Percentiles rank a stretch among this genome's conserved stretches.
These are phyloP conservation scores for Mucor saturninus DNA, from an alignment of 371 early-diverging fungal species.

Conservation along the genomic window DNA sequence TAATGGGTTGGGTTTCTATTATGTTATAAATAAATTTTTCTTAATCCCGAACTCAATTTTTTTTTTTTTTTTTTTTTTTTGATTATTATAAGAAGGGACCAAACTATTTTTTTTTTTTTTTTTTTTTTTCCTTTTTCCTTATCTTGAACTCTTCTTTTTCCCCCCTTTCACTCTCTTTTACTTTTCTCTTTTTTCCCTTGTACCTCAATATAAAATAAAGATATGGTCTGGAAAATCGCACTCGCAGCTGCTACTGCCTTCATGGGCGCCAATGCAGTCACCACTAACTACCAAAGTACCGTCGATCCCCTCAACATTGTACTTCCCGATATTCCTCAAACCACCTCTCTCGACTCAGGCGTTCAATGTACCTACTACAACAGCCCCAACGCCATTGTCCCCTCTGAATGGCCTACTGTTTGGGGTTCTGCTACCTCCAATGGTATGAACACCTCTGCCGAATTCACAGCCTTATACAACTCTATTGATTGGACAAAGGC, in stretches of 20 bases:
- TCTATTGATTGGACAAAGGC: conserved; percentile 48
- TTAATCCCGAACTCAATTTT: not conserved
- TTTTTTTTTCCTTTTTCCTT: conserved; percentile 6
- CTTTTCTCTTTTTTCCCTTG: conserved; percentile 6
- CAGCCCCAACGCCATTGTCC: conserved; percentile 19
- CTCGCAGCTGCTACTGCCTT: conserved; percentile 19
- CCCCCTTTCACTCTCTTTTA: conserved; percentile 6
- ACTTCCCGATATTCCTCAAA: conserved; percentile 44
- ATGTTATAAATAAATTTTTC: conserved; percentile 4
- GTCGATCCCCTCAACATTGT: conserved; percentile 40
- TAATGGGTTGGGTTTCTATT: not conserved
- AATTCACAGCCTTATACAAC: conserved; percentile 41
- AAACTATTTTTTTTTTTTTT: not conserved
- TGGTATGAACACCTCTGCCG: conserved; percentile 42
- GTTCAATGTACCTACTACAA: conserved; percentile 42
- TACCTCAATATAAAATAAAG: conserved; percentile 6
- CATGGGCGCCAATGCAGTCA: conserved; percentile 24
- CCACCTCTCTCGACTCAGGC: conserved; percentile 32
- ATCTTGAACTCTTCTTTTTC: conserved; percentile 7
- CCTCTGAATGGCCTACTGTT: conserved; percentile 39
- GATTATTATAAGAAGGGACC: not conserved
- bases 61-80: conserved; percentile 7
- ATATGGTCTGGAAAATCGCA: conserved; percentile 34
- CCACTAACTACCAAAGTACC: conserved; percentile 30
- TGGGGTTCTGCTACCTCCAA: conserved; percentile 48